Evolutionary conservation across 2,329 filamentous ascomycete species (phyloP).

Genomic region (Lachnellula cervina): DNA sequence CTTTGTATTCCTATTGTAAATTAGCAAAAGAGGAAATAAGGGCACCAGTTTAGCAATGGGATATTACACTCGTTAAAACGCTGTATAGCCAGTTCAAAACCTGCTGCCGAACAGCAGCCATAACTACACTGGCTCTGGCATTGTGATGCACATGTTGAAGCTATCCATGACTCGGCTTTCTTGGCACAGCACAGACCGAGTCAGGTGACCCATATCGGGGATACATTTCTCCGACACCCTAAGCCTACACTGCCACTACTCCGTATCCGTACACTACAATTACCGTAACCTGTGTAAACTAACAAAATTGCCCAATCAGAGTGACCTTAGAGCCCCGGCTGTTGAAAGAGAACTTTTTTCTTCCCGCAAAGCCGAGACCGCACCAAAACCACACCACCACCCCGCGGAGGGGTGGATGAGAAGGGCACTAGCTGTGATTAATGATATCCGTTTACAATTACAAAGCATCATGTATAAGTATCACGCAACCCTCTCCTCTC

Average conservation of each 20-base stretch:
- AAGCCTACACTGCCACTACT: not conserved
- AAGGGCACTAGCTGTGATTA: not conserved
- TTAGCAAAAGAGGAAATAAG: conserved; percentile 8
- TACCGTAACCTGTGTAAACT: too few species aligned
- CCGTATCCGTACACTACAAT: too few species aligned
- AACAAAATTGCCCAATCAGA: too few species aligned
- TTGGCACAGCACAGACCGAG: conserved; percentile 7
- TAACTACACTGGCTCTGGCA: conserved; percentile 19
- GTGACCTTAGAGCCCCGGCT: not conserved
- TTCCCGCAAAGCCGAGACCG: conserved; percentile 1
- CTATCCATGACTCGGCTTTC: conserved; percentile 13
- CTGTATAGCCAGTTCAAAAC: conserved; percentile 95
- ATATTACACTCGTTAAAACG: conserved; percentile 68
- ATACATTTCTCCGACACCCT: too few species aligned
- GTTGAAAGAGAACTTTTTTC: too few species aligned
- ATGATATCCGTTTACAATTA: not conserved
- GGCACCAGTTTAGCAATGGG: not conserved
- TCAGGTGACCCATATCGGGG: conserved; percentile 8
- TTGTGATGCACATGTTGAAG: conserved; percentile 16
- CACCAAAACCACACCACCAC: not conserved
- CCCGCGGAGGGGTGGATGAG: not conserved
- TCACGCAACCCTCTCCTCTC: not conserved
- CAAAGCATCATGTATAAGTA: not conserved
- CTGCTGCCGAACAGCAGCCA: conserved; percentile 72
- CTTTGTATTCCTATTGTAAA: conserved; percentile 74